Percentiles rank a stretch among this genome's conserved stretches.
phyloP scores from a whole-genome alignment of 2,329 filamentous ascomycete species.

The Alternaria sp. region DNA sequence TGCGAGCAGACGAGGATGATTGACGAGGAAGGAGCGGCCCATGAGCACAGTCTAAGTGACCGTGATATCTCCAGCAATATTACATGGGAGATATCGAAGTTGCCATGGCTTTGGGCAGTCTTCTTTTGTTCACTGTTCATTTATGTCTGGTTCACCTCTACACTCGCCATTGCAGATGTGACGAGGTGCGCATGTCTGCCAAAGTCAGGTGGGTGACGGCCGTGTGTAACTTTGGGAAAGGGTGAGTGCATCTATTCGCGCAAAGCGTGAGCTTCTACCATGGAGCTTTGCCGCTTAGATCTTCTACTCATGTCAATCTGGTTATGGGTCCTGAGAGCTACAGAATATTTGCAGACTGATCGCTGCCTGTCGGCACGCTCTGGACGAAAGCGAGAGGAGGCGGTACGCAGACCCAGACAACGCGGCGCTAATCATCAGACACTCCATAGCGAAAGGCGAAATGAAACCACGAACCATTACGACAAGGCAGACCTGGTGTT shows the following conservation, averaged over 20 bases:
- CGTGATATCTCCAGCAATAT: neutral
- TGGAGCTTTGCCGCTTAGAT: neutral
- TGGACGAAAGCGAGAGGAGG: neutral
- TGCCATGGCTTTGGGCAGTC: neutral
- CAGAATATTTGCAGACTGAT: neutral
- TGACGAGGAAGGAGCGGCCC: neutral
- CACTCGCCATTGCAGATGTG: neutral
- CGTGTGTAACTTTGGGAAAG: neutral
- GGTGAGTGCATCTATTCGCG: neutral
- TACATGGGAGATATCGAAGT: too few relatives aligned
- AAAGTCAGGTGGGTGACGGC: neutral
- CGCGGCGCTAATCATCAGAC: neutral
- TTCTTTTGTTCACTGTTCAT: neutral
- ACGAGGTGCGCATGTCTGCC: neutral
- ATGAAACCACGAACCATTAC: neutral
- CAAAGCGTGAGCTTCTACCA: neutral
- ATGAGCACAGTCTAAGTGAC: neutral
- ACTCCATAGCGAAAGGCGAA: neutral
- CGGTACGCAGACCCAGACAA: neutral
- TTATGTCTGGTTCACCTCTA: neutral
- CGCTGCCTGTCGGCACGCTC: neutral
- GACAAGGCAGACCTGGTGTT: neutral
- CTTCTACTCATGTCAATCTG: neutral
- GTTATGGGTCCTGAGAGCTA: neutral
- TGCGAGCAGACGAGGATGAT: neutral